Percentiles rank a stretch among this genome's conserved stretches.
phyloP scores from a whole-genome alignment of 192 early-diverging fungal species.

The Linnemannia schmuckeri region DNA sequence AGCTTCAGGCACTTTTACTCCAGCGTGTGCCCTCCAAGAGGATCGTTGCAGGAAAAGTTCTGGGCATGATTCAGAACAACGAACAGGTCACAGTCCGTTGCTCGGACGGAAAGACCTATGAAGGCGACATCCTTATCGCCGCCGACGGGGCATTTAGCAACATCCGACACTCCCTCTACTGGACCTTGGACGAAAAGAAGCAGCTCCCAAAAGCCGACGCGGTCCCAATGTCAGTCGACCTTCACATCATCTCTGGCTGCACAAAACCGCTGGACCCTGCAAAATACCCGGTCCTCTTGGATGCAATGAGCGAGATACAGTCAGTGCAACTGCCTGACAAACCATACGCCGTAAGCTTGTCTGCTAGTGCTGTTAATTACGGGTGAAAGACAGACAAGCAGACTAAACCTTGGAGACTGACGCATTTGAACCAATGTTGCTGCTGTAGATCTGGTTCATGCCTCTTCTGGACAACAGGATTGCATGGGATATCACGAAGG shows the following conservation, averaged over 20 bases:
- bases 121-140: constrained; percentile 54
- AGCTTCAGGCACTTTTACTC: constrained; percentile 40
- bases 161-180: constrained; percentile 48
- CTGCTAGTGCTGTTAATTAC: too few species aligned
- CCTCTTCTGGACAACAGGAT: constrained; percentile 49
- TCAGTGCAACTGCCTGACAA: constrained; percentile 43
- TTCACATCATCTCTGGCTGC: constrained; percentile 44
- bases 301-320: constrained; percentile 55
- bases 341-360: constrained; percentile 35
- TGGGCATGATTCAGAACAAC: constrained; percentile 37
- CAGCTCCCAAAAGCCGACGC: constrained; percentile 33
- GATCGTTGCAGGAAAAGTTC: constrained; percentile 28
- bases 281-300: constrained; percentile 39
- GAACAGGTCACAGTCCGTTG: constrained; percentile 51
- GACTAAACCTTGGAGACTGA: not conserved
- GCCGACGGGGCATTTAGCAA: constrained; percentile 57
- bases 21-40: constrained; percentile 42
- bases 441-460: constrained; percentile 44
- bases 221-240: constrained; percentile 28
- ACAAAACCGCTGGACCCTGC: constrained; percentile 47
- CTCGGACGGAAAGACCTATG: constrained; percentile 44
- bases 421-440: not conserved
- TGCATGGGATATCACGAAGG: constrained; percentile 42
- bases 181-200: constrained; percentile 50
- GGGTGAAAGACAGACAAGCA: not conserved